Percentiles rank a stretch among this genome's conserved stretches.
Evolutionary conservation across 2,329 filamentous ascomycete species (phyloP).

Genomic region (Microdochium bolleyi): DNA sequence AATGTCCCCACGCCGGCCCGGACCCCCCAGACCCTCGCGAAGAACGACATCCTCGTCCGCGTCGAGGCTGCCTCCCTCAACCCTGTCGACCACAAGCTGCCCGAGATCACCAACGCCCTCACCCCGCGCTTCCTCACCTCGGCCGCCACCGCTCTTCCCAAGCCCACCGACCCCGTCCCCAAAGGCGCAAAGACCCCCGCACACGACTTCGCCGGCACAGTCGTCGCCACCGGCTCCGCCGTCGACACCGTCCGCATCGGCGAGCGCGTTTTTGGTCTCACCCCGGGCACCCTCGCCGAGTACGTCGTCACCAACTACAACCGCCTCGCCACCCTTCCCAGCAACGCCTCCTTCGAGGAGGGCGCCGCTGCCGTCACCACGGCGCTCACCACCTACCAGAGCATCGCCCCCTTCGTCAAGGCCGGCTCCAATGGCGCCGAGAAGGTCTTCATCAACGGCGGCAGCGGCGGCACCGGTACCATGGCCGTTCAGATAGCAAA

Average conservation of each 20-base stretch:
- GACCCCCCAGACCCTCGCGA: conserved; percentile 21
- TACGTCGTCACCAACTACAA: conserved; percentile 24
- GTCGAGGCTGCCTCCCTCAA: conserved; percentile 48
- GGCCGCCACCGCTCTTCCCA: conserved; percentile 25
- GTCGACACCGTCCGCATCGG: conserved; percentile 24
- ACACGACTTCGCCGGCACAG: conserved; percentile 27
- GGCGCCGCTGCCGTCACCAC: conserved; percentile 35
- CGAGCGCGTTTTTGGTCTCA: conserved; percentile 35
- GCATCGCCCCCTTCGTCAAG: conserved; percentile 35
- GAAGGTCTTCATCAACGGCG: conserved; percentile 25
- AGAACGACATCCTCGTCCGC: conserved; percentile 43
- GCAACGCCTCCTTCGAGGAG: conserved; percentile 29
- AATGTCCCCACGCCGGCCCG: conserved; percentile 27
- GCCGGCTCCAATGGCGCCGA: conserved; percentile 51
- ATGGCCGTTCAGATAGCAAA: conserved; percentile 4
- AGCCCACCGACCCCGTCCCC: conserved; percentile 38
- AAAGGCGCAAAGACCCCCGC: conserved; percentile 22
- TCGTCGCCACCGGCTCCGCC: conserved; percentile 19
- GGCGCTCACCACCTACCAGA: conserved; percentile 38
- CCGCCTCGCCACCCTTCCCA: conserved; percentile 29
- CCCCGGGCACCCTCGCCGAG: conserved; percentile 32
- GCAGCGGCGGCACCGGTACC: conserved; percentile 6
- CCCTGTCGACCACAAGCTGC: conserved; percentile 56
- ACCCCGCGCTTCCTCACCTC: conserved; percentile 16
- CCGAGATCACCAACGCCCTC: conserved; percentile 27